Percentiles rank a stretch among this genome's conserved stretches.
Conservation (phyloP, 306 rosid species). For the Prunus armeniaca region DNA sequence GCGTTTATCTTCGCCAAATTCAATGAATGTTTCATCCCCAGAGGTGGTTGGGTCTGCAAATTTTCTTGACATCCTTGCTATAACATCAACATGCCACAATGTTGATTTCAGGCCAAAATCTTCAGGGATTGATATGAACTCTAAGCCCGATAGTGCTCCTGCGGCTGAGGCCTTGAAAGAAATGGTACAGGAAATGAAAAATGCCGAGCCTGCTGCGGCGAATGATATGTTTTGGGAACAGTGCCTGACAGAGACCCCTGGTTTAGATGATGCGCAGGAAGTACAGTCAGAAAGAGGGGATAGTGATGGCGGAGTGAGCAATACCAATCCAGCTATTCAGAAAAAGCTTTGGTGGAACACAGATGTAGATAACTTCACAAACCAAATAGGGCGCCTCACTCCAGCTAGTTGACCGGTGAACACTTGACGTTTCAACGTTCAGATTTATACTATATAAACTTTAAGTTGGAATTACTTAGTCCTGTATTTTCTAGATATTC, state of each 20-base stretch:
- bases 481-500: constrained; percentile 9
- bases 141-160: constrained; percentile 14
- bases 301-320: constrained; percentile 8
- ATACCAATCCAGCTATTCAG: constrained; percentile 5
- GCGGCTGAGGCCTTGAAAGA: constrained; percentile 5
- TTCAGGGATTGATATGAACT: constrained; percentile 30
- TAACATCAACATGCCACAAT: constrained; percentile 12
- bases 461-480: neutral
- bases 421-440: neutral
- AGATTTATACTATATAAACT: neutral
- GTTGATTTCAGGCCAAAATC: constrained; percentile 16
- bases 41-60: constrained; percentile 15
- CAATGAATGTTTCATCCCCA: constrained; percentile 24
- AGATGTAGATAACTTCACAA: constrained; percentile 17
- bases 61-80: constrained; percentile 15
- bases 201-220: constrained; percentile 3
- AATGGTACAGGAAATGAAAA: neutral
- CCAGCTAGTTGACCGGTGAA: constrained; percentile 12
- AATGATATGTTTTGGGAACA: constrained; percentile 44
- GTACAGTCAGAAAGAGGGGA: constrained; percentile 9
- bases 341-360: constrained; percentile 25
- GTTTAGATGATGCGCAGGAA: constrained; percentile 13
- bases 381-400: constrained; percentile 37
- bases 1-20: constrained; percentile 20
- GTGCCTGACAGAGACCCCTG: constrained; percentile 39